phyloP scores from a whole-genome alignment of 1,284 basidiomycete genomes.

The Trichosporon asahii region DNA sequence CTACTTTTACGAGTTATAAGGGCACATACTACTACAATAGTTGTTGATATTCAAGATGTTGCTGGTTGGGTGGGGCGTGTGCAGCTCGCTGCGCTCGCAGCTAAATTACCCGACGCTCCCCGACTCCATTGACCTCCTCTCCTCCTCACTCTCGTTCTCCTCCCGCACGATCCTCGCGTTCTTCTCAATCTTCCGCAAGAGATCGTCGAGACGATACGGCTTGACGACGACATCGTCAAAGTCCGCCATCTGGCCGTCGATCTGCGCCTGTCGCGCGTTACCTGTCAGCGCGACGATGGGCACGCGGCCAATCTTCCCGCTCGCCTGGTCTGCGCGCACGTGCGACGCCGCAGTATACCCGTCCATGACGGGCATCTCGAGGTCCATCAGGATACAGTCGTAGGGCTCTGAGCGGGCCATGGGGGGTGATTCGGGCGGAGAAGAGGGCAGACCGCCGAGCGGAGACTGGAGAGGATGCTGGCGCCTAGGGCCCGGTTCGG shows the following conservation, averaged over 20 bases:
- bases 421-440: conserved; percentile 17
- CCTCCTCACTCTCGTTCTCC: not conserved
- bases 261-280: conserved; percentile 25
- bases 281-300: conserved; percentile 27
- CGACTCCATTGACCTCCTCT: not conserved
- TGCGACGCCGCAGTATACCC: conserved; percentile 21
- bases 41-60: too few species aligned
- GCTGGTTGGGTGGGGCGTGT: too few species aligned
- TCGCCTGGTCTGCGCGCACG: conserved; percentile 20
- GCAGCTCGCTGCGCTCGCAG: too few species aligned
- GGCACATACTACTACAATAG: too few species aligned
- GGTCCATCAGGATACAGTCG: conserved; percentile 49
- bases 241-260: conserved; percentile 31
- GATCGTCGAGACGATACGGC: conserved; percentile 40
- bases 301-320: conserved; percentile 7
- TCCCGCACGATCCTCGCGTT: conserved; percentile 13
- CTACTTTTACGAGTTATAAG: too few species aligned
- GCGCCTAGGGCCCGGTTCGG: not conserved
- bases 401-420: conserved; percentile 22
- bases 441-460: not conserved
- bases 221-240: conserved; percentile 44
- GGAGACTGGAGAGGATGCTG: not conserved
- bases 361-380: conserved; percentile 47
- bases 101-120: too few species aligned
- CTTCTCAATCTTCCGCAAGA: conserved; percentile 37